These are phyloP conservation scores for Trichoderma harzianum DNA, from an alignment of 2,329 filamentous ascomycete species.

Conservation along the genomic window DNA sequence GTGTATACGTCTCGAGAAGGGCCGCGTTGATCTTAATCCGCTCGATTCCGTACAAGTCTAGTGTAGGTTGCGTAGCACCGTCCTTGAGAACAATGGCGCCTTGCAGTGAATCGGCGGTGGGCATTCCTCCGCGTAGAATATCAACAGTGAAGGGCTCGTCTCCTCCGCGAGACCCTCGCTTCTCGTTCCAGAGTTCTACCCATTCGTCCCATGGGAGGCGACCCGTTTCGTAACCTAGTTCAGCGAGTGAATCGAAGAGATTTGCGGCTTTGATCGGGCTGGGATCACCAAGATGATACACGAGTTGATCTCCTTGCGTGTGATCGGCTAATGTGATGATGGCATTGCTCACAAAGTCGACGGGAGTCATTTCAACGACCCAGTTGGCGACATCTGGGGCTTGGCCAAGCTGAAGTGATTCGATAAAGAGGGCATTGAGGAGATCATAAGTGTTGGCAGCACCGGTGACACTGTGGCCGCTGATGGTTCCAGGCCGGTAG, in stretches of 20 bases:
- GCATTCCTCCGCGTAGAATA: slow-evolving; percentile 78
- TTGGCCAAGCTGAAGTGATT: slow-evolving; percentile 69
- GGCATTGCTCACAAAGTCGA: slow-evolving; percentile 74
- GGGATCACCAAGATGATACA: slow-evolving; percentile 75
- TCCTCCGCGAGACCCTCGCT: slow-evolving; percentile 62
- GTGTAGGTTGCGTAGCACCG: slow-evolving; percentile 60
- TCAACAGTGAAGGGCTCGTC: slow-evolving; percentile 74
- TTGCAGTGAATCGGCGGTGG: slow-evolving; percentile 66
- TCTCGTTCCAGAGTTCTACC: slow-evolving; percentile 70
- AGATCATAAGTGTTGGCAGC: slow-evolving; percentile 77
- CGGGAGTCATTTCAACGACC: slow-evolving; percentile 80
- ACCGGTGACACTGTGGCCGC: slow-evolving; percentile 70
- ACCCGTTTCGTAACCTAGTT: slow-evolving; percentile 68
- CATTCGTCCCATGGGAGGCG: slow-evolving; percentile 68
- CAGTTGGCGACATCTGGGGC: slow-evolving; percentile 69
- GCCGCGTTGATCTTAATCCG: slow-evolving; percentile 66
- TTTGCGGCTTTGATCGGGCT: slow-evolving; percentile 62
- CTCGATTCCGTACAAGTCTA: slow-evolving; percentile 50
- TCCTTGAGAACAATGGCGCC: slow-evolving; percentile 73
- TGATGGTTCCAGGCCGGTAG: slow-evolving; percentile 72
- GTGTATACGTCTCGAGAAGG: slow-evolving; percentile 73
- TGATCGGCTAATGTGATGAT: slow-evolving; percentile 69
- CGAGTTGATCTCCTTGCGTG: slow-evolving; percentile 55
- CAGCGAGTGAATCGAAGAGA: slow-evolving; percentile 61
- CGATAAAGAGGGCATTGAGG: slow-evolving; percentile 70